Evolutionary conservation across 2,329 filamentous ascomycete species (phyloP).

Genomic region (Verticillium nonalfalfae): DNA sequence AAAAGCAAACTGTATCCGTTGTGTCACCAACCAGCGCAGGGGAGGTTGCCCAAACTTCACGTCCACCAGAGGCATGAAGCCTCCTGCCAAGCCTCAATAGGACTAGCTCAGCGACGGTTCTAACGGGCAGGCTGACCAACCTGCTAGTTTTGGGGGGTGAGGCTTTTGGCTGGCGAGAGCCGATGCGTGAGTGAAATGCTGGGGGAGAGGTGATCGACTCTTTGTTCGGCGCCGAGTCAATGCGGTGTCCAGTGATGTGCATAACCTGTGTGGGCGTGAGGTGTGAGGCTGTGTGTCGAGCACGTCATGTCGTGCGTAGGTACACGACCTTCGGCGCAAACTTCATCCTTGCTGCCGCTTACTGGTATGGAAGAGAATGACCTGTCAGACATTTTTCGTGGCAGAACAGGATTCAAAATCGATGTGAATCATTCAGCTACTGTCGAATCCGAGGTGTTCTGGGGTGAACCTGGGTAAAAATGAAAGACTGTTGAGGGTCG

Average conservation of each 20-base stretch:
- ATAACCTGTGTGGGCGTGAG: not conserved
- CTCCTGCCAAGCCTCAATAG: not conserved
- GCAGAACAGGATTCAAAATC: not conserved
- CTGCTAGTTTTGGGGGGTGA: not conserved
- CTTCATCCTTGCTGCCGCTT: not conserved
- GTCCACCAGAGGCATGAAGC: not conserved
- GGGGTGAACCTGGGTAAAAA: not conserved
- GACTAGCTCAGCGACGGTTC: not conserved
- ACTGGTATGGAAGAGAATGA: not conserved
- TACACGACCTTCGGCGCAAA: not conserved
- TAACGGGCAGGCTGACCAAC: not conserved
- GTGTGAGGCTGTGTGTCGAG: not conserved
- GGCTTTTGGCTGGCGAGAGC: not conserved
- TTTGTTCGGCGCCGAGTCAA: not conserved
- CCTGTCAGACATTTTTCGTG: not conserved
- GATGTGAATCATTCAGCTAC: not conserved
- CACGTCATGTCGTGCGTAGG: not conserved
- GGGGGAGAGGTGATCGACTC: not conserved
- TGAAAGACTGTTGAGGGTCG: not conserved
- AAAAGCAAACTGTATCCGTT: not conserved
- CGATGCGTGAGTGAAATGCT: not conserved
- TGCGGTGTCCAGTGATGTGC: not conserved
- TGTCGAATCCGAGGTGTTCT: not conserved
- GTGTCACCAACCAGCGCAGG: not conserved
- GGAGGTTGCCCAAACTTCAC: not conserved